Evolutionary conservation across 495 filamentous ascomycete species (phyloP).

Genomic region (Talaromyces nanjingensis): DNA sequence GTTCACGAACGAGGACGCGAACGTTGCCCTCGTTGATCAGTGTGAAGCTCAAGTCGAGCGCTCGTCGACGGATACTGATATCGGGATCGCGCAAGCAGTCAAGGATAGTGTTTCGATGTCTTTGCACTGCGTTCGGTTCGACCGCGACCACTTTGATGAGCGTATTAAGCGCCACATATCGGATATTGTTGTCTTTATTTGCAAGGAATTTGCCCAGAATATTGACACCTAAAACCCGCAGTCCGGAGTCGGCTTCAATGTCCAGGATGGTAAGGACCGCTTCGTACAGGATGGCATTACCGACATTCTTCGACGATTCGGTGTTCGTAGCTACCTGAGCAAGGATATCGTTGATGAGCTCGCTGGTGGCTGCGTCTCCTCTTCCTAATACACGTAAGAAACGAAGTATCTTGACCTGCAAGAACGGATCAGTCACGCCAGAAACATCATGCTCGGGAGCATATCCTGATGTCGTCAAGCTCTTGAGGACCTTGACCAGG

Average conservation of each 20-base stretch:
- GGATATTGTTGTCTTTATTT: slow-evolving; percentile 98
- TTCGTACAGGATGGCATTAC: slow-evolving; percentile 96
- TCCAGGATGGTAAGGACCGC: slow-evolving; percentile 95
- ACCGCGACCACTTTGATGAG: slow-evolving; percentile 97
- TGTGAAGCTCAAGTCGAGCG: slow-evolving; percentile 94
- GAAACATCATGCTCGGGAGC: slow-evolving; percentile 97
- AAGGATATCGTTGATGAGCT: slow-evolving; percentile 96
- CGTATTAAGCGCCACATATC: slow-evolving; percentile 95
- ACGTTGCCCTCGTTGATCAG: slow-evolving; percentile 96
- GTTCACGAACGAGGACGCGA: slow-evolving; percentile 81
- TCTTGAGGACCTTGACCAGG: slow-evolving; percentile 86
- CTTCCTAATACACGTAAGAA: slow-evolving; percentile 78
- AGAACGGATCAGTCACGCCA: slow-evolving; percentile 96
- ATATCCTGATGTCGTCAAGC: slow-evolving; percentile 88
- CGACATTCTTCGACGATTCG: slow-evolving; percentile 96
- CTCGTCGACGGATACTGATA: slow-evolving; percentile 91
- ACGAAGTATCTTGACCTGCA: slow-evolving; percentile 91
- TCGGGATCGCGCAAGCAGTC: slow-evolving; percentile 97
- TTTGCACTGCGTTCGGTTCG: slow-evolving; percentile 93
- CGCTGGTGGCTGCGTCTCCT: slow-evolving; percentile 82
- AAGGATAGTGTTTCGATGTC: slow-evolving; percentile 94
- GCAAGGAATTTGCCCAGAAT: slow-evolving; percentile 96
- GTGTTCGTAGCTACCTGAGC: slow-evolving; percentile 98
- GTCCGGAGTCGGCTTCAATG: slow-evolving; percentile 92
- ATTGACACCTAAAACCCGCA: slow-evolving; percentile 92